A percentile compares a stretch with the other conserved stretches of the same genome.
Conservation (phyloP, 768 basidiomycete genomes). For the Termitomyces sp. region DNA sequence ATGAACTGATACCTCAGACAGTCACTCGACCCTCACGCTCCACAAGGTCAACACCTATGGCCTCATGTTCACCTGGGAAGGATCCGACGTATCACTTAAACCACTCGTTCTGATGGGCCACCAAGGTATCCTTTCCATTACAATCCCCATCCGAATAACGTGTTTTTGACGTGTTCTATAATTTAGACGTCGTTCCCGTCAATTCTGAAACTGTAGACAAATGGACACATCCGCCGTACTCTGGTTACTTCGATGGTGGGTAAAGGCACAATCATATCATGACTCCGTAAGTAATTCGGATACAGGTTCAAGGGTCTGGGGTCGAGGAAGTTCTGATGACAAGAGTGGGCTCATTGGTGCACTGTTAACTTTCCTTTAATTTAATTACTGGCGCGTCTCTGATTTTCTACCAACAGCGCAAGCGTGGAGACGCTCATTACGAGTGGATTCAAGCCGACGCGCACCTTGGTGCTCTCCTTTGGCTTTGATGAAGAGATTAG, state of each 20-base stretch:
- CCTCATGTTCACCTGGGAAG: conserved; percentile 70
- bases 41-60: conserved; percentile 76
- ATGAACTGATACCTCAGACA: conserved; percentile 17
- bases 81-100: conserved; percentile 55
- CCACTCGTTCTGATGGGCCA: conserved; percentile 68
- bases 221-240: conserved; percentile 57
- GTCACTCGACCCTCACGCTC: conserved; percentile 53
- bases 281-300: not conserved
- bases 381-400: not conserved
- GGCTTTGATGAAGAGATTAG: conserved; percentile 77
- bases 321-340: conserved; percentile 70
- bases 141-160: not conserved
- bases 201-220: conserved; percentile 40
- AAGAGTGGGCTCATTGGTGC: conserved; percentile 72
- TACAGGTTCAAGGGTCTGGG: conserved; percentile 58
- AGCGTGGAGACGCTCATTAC: conserved; percentile 61
- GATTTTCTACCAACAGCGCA: conserved; percentile 22
- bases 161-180: not conserved
- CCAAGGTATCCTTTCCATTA: conserved; percentile 40
- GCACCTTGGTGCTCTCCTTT: conserved; percentile 58
- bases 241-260: conserved; percentile 50
- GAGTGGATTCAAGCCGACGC: conserved; percentile 58
- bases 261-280: not conserved
- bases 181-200: conserved; percentile 58
- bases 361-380: conserved; percentile 13